A percentile compares a stretch with the other conserved stretches of the same genome.
phyloP scores from a whole-genome alignment of 495 filamentous ascomycete genomes.

The Xylaria venustula region DNA sequence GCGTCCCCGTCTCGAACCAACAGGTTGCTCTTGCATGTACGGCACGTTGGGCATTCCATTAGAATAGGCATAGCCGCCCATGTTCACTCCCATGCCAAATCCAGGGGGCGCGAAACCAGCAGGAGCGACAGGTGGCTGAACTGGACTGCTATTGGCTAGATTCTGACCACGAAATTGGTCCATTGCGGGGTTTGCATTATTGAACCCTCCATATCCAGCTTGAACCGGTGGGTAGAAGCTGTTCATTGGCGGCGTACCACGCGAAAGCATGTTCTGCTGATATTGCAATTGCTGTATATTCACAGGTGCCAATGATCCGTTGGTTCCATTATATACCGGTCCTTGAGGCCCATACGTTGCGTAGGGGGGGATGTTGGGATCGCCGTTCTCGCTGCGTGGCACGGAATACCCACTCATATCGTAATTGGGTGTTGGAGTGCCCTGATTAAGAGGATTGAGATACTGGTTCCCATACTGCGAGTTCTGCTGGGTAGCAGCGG shows the following conservation, averaged over 20 bases:
- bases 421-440: constrained; percentile 31
- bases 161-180: constrained; percentile 50
- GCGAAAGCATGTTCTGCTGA: constrained; percentile 57
- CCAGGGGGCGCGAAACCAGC: constrained; percentile 45
- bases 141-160: constrained; percentile 43
- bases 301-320: constrained; percentile 45
- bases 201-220: constrained; percentile 47
- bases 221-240: constrained; percentile 51
- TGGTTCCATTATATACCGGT: constrained; percentile 50
- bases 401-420: constrained; percentile 50
- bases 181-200: constrained; percentile 40
- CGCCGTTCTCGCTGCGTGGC: constrained; percentile 57
- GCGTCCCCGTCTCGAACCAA: constrained; percentile 51
- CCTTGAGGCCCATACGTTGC: constrained; percentile 48
- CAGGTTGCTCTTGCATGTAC: constrained; percentile 49
- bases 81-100: constrained; percentile 49
- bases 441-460: constrained; percentile 41
- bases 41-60: constrained; percentile 42
- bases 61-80: constrained; percentile 45
- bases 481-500: constrained; percentile 42
- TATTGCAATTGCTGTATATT: constrained; percentile 57
- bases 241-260: constrained; percentile 49
- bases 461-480: constrained; percentile 41
- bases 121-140: constrained; percentile 37
- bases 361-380: constrained; percentile 54